Evolutionary conservation across 345 rosid species (phyloP), one percentile per base, ranked within the genome.

Genomic region (Euphorbia pulcherrima): DNA sequence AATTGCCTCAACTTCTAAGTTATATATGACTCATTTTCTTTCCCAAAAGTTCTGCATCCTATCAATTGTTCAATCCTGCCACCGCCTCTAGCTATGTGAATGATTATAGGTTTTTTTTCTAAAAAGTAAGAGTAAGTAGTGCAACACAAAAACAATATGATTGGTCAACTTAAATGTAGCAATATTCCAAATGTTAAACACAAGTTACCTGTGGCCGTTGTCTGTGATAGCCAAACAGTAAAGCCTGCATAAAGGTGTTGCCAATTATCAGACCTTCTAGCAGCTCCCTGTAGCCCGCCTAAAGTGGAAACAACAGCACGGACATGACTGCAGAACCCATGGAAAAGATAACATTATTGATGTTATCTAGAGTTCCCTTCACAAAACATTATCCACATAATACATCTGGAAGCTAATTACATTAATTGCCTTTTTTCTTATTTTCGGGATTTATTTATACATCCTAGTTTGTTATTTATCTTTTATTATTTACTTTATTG

Each of bases 251-350:
- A 86, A 62, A 90, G 90, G 77, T 92, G 92, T 65, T 69, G 84
- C 97, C 98, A 92, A 77, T 78, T 79, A 48, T 83, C 82, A 0
- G 82, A 65, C 73, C 79, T 84, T 74, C 77, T 68, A 14, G 96
- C 90, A 76, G 90, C 92, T 68, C 97, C 98, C 58, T 80, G 82
- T 67, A 77, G 79, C 59, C 86, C 96, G 75, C 96, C 98, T 79
- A 92, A 62, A 50, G 97, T 92, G 54, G 98, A 81, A 50, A 92
- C 95, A 80, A 90, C 90, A 28, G 96, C 77, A 23, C 97, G 88
- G 24, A 86, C 97, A 72, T 92, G 90, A 81, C 98, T 92, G 87
- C 77, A 75, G 66, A 53, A 18, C 60, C 76, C 51, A 73, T 56
- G 26, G 64, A 58, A 57, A 29, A 2, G 60, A 54, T 17, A 12